phyloP scores from a whole-genome alignment of 2,329 filamentous ascomycete species.

The Teratosphaeria destructans region DNA sequence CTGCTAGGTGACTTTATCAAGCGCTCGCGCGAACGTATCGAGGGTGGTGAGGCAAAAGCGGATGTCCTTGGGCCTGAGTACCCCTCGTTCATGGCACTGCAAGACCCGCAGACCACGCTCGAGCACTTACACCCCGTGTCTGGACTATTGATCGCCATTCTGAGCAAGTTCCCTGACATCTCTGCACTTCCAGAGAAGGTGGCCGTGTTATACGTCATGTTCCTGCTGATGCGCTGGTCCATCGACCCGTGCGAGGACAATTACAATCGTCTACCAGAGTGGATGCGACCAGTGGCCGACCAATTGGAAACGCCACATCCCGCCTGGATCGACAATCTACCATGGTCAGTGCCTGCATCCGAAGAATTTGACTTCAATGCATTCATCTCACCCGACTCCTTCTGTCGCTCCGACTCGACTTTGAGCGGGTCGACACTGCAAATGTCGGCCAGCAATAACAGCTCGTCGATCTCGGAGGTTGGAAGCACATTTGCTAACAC shows the following conservation, averaged over 20 bases:
- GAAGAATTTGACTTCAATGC: not conserved
- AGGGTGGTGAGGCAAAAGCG: constrained; percentile 52
- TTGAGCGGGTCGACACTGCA: not conserved
- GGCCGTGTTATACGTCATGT: constrained; percentile 76
- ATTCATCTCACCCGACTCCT: not conserved
- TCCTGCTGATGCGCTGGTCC: constrained; percentile 72
- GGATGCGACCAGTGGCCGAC: constrained; percentile 54
- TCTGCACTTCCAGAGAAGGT: constrained; percentile 70
- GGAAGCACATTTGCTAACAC: constrained; percentile 3
- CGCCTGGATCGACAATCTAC: constrained; percentile 72
- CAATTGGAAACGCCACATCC: constrained; percentile 64
- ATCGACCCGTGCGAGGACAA: constrained; percentile 70
- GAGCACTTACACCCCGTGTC: constrained; percentile 56
- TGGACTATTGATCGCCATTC: constrained; percentile 74
- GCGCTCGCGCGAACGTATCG: constrained; percentile 55
- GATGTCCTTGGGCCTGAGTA: constrained; percentile 67
- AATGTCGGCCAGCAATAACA: not conserved
- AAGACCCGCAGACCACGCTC: constrained; percentile 47
- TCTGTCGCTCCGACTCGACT: not conserved
- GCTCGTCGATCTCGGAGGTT: not conserved
- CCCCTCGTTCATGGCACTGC: constrained; percentile 66
- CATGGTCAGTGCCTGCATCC: constrained; percentile 42
- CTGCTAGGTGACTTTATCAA: constrained; percentile 72
- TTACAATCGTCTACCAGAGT: constrained; percentile 65
- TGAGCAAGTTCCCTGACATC: constrained; percentile 73